Evolutionary conservation across 495 filamentous ascomycete species (phyloP), one percentile per base, ranked within the genome.

Genomic region (Hypomontagnella submonticulosa): DNA sequence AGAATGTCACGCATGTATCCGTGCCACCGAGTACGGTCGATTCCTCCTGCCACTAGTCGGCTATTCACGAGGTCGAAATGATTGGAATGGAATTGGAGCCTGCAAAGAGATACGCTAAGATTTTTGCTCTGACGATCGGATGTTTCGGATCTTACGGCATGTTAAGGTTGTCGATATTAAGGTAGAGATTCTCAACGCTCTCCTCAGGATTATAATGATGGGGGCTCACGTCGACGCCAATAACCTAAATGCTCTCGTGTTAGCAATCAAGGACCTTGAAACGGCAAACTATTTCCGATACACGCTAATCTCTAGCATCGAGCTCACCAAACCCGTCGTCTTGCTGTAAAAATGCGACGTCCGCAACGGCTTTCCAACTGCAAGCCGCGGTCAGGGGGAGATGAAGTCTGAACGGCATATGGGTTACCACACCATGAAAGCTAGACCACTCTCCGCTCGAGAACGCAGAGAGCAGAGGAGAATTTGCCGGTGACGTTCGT

Each of bases 1-100:
- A 81, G 70, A 12, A 97, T 90, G 67, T 97, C 95, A 60, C 80
- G 78, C 59, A 97, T 74, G 78, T 97, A 97, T 13, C 85, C 82
- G 57, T 78, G 74, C 95, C 95, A 99, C 76, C 92, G 81, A 61
- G 81, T 77, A 58, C 80, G 77, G 61, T 96, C 84, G 63, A 99
- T 92, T 7, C 93, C 95, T 48, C 87, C 80, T 27, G 86, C 84
- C 64, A 97, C 87, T 75, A 94, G 84, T 65, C 89, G 83, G 53
- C 92, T 97, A 69, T 99, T 91, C 54, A 99, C 88, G 51, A 99
- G 84, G 69, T 97, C 92, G 82, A 97, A 99, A 56, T 89, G 80
- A 61, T 91, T 90, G 20, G 84, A 77, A 34, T 83, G 80, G 66
- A 92, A 95, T 6, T 90, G 91, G 66, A 93, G 92, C 10, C 83